phyloP scores from a whole-genome alignment of 352 stramenopile species.

The Phytophthora hibernalis region DNA sequence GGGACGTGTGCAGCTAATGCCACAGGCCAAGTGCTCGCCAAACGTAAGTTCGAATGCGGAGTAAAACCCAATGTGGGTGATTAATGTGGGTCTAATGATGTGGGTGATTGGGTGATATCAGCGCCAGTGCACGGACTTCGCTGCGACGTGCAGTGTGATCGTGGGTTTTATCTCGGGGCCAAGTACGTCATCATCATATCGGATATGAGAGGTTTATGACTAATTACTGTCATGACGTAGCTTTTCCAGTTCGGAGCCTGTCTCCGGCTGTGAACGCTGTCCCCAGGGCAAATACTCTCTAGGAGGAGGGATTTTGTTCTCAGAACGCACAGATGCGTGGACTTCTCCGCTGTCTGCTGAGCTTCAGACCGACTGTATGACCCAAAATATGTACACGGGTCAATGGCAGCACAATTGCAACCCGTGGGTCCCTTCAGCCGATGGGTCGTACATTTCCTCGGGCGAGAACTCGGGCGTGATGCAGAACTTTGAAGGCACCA shows the following conservation, averaged over 20 bases:
- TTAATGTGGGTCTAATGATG: not conserved
- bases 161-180: conserved; percentile 74
- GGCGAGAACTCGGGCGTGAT: conserved; percentile 79
- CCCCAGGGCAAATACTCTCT: conserved; percentile 79
- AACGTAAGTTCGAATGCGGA: conserved; percentile 39
- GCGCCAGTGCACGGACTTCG: conserved; percentile 71
- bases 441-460: conserved; percentile 70
- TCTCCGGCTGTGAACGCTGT: conserved; percentile 80
- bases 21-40: conserved; percentile 47
- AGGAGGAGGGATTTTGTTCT: conserved; percentile 78
- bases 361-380: conserved; percentile 76
- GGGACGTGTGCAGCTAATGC: conserved; percentile 54
- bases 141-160: conserved; percentile 77
- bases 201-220: not conserved
- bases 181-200: conserved; percentile 58
- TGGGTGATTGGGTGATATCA: conserved; percentile 23
- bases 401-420: conserved; percentile 82
- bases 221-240: conserved; percentile 31
- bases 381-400: conserved; percentile 78
- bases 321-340: conserved; percentile 74
- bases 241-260: conserved; percentile 59
- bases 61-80: conserved; percentile 4
- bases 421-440: conserved; percentile 61
- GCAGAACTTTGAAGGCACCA: conserved; percentile 62
- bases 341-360: conserved; percentile 62